Percentiles rank a stretch among this genome's conserved stretches.
phyloP scores from a whole-genome alignment of 2,329 filamentous ascomycete genomes.

The Neonectria hederae region DNA sequence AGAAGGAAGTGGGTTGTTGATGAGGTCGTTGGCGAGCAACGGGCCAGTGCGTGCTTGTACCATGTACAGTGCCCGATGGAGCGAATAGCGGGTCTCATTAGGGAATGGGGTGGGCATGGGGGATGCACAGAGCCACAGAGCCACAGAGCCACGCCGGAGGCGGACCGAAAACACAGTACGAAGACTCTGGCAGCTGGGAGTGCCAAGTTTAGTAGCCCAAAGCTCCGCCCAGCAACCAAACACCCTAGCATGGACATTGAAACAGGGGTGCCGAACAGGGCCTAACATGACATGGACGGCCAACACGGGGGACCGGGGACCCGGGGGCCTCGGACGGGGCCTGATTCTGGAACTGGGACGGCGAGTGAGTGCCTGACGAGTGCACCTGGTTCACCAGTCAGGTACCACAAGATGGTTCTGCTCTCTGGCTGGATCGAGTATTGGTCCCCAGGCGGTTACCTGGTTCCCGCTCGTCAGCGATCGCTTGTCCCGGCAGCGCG shows the following conservation, averaged over 20 bases:
- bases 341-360: not conserved
- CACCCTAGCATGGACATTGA: constrained; percentile 6
- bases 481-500: not conserved
- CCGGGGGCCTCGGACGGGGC: no score
- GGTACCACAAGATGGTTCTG: no score
- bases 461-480: not conserved
- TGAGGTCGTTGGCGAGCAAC: constrained; percentile 37
- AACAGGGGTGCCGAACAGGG: constrained; percentile 17
- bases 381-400: no score
- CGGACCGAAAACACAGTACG: constrained; percentile 32
- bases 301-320: not conserved
- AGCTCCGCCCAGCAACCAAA: constrained; percentile 36
- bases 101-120: constrained; percentile 3
- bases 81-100: constrained; percentile 31
- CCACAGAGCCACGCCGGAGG: constrained; percentile 37
- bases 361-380: not conserved
- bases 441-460: not conserved
- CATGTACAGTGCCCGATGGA: constrained; percentile 25
- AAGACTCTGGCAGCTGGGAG: not conserved
- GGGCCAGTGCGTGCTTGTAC: constrained; percentile 28
- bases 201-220: constrained; percentile 36
- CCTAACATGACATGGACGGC: not conserved
- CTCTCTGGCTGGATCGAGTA: not conserved
- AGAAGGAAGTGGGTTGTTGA: constrained; percentile 32
- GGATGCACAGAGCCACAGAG: constrained; percentile 11